These are phyloP conservation scores for Trifolium repens DNA, from an alignment of 306 rosid species.

Conservation along the genomic window DNA sequence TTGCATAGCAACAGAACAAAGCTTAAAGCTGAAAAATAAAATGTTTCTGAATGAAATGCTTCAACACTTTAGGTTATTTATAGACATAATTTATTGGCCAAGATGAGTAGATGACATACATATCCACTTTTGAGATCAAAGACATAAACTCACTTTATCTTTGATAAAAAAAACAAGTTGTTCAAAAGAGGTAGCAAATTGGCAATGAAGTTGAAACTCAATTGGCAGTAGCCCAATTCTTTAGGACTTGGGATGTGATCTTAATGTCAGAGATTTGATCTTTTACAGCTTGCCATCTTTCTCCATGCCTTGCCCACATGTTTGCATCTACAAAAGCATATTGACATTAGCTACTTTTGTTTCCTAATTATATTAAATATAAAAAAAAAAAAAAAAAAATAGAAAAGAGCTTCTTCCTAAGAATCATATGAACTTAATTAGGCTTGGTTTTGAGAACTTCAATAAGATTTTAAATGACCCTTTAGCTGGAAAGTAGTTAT, in stretches of 20 bases:
- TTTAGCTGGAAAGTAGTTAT: conserved; percentile 34
- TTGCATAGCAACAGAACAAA: conserved; percentile 28
- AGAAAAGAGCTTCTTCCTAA: conserved; percentile 10
- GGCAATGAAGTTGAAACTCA: conserved; percentile 14
- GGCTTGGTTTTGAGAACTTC: background rate
- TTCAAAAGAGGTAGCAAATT: conserved; percentile 32
- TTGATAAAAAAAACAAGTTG: conserved; percentile 22
- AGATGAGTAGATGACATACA: conserved; percentile 37
- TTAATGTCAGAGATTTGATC: conserved; percentile 19
- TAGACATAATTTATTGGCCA: conserved; percentile 10
- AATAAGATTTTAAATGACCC: background rate
- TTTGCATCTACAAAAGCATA: conserved; percentile 12
- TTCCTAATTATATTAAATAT: conserved; percentile 17
- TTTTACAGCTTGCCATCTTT: conserved; percentile 29
- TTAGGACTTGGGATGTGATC: conserved; percentile 23
- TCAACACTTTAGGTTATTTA: conserved; percentile 44
- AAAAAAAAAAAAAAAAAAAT: background rate
- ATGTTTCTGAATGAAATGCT: conserved; percentile 37
- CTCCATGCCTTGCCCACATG: conserved; percentile 13
- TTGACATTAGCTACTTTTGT: conserved; percentile 19
- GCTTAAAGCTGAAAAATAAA: conserved; percentile 45
- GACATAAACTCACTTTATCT: conserved; percentile 43
- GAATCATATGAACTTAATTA: conserved; percentile 24
- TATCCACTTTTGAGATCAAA: conserved; percentile 40
- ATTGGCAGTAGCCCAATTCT: conserved; percentile 10